Percentiles rank a stretch among this genome's conserved stretches.
Conservation (phyloP, 495 filamentous ascomycete genomes). For the Aspergillus ellipticus region DNA sequence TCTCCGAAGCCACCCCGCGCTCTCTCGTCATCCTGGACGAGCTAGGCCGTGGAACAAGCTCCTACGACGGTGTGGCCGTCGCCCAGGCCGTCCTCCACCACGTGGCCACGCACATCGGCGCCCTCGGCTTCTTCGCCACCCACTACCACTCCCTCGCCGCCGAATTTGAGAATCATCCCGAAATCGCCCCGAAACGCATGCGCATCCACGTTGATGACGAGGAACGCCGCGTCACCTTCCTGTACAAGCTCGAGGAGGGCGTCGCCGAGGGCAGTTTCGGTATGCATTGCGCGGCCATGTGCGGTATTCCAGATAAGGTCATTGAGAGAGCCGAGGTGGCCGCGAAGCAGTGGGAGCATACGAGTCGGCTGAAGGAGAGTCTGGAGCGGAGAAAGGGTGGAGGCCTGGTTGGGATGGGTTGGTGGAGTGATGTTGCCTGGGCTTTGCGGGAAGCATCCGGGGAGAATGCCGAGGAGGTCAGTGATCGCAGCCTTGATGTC, state of each 20-base stretch:
- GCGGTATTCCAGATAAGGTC: slow-evolving; percentile 79
- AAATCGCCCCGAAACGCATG: slow-evolving; percentile 84
- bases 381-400: slow-evolving; percentile 73
- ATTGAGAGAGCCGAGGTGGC: slow-evolving; percentile 84
- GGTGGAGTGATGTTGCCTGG: slow-evolving; percentile 90
- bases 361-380: slow-evolving; percentile 81
- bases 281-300: slow-evolving; percentile 99
- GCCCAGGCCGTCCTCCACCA: slow-evolving; percentile 96
- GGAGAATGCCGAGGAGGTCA: slow-evolving; percentile 41
- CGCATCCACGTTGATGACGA: slow-evolving; percentile 89
- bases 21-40: slow-evolving; percentile 98
- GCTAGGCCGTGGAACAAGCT: slow-evolving; percentile 88
- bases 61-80: slow-evolving; percentile 94
- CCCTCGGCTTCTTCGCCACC: slow-evolving; percentile 94
- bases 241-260: slow-evolving; percentile 92
- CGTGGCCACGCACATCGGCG: slow-evolving; percentile 87
- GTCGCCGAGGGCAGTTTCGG: slow-evolving; percentile 97
- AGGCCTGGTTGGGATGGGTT: slow-evolving; percentile 76
- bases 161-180: slow-evolving; percentile 85
- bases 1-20: slow-evolving; percentile 89
- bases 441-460: slow-evolving; percentile 56
- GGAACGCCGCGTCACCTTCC: slow-evolving; percentile 77
- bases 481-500: slow-evolving; percentile 60
- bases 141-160: slow-evolving; percentile 93
- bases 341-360: slow-evolving; percentile 95